Percentiles rank a stretch among this genome's conserved stretches.
These are phyloP conservation scores for Oldenlandia corymbosa DNA, from an alignment of 257 asterid species.

Conservation along the genomic window DNA sequence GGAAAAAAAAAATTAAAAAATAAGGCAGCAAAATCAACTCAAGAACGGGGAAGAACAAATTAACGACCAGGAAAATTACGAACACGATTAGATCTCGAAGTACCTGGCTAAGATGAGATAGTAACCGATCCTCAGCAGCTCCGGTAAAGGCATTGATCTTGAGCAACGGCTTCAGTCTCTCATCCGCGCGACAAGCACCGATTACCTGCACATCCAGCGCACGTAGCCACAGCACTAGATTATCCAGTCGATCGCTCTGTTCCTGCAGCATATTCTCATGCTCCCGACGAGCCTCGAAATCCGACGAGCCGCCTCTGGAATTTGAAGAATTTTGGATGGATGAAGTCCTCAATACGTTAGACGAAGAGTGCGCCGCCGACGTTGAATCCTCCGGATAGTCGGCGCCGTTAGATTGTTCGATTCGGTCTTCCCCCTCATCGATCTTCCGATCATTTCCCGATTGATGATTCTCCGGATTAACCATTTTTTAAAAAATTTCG, in stretches of 20 bases:
- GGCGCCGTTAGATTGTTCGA: constrained; percentile 38
- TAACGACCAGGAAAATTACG: background rate
- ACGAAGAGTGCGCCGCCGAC: constrained; percentile 24
- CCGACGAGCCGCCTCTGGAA: constrained; percentile 21
- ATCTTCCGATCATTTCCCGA: constrained; percentile 28
- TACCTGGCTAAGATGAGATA: constrained; percentile 81
- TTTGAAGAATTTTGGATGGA: background rate
- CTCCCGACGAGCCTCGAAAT: constrained; percentile 41
- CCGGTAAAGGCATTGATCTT: constrained; percentile 65
- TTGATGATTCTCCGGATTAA: constrained; percentile 40
- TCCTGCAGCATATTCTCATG: constrained; percentile 60
- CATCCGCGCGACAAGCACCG: constrained; percentile 97
- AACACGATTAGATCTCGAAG: background rate
- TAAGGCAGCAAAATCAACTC: background rate
- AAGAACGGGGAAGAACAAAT: background rate
- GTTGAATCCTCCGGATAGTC: constrained; percentile 26
- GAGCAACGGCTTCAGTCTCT: constrained; percentile 90
- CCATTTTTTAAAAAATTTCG: constrained; percentile 29
- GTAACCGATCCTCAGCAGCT: constrained; percentile 68
- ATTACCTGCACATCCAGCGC: constrained; percentile 84
- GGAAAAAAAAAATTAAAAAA: background rate
- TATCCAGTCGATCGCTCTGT: constrained; percentile 48
- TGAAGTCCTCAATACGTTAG: constrained; percentile 1
- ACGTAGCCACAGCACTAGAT: constrained; percentile 60
- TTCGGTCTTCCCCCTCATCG: constrained; percentile 34